Base-by-base conservation (phyloP, 306 rosid genomes). In the Alnus glutinosa region DNA sequence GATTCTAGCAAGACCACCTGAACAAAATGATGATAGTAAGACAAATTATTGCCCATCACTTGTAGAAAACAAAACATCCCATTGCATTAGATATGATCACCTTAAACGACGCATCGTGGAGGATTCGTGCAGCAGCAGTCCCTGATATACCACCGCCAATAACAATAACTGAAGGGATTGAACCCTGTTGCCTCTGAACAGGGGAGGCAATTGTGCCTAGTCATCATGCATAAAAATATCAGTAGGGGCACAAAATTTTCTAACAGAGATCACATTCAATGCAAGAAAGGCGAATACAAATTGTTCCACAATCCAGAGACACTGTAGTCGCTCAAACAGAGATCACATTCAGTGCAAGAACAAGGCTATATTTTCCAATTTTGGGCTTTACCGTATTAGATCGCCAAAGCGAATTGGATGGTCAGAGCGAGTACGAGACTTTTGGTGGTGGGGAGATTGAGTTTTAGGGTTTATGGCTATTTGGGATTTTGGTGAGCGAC, bases 101-200 rank as follows among this genome's bases (percentile, higher is more conserved):
- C 92, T 93, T 82, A 78, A 90, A 85, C 55, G 98, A 93, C 32
- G 97, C 92, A 37, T 93, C 97, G 37, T 86, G 79, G 55, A 91
- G 98, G 83, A 76, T 54, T 23, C 93, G 95, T 12, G 97, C 97
- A 62, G 95, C 98, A 76, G 95, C 90, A 81, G 90, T 30, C 28
- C 98, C 97, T 37, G 97, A 91, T 55, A 93, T 93, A n/a, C 98
- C 98, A 74, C 95, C 93, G 54, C 97, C 98, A 62, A 93, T 84
- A 32, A 93, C 97, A 73, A 93, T 89, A 78, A 91, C 97, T 7
- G 97, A 93, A 37, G 98, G 89, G n/a, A 1, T 79, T 19, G 74
- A 37, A 61, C 78, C 80, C 30, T 46, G 76, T 61, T 84, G 84
- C 75, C 74, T 50, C 76, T 84, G 87, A 23, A 88, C 13, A 70